Conservation (phyloP, 1,284 basidiomycete genomes). For the Sporisorium reilianum region DNA sequence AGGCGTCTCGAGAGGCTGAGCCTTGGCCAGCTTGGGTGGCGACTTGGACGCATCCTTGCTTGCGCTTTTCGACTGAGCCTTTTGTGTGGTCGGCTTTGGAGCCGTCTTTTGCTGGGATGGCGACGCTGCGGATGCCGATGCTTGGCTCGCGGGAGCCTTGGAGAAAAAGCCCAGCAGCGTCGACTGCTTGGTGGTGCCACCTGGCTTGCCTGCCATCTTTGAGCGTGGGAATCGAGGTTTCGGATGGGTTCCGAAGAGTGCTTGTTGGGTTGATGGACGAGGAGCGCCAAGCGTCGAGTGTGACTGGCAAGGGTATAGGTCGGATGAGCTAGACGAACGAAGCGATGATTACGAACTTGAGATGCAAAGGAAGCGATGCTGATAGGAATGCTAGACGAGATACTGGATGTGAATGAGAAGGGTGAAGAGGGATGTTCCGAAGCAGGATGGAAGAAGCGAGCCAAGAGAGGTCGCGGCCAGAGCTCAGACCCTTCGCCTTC, state of each 20-base stretch:
- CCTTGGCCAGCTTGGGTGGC: constrained; percentile 4
- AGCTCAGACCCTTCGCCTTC: background rate
- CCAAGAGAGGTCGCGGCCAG: too few relatives aligned
- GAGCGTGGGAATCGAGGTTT: constrained; percentile 1
- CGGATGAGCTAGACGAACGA: background rate
- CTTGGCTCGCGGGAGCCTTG: constrained; percentile 35
- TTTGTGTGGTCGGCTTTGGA: background rate
- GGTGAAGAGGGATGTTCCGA: constrained; percentile 2
- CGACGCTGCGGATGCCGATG: constrained; percentile 15
- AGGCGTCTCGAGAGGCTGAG: constrained; percentile 38
- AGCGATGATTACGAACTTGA: background rate
- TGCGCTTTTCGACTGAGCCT: constrained; percentile 6
- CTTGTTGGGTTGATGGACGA: background rate
- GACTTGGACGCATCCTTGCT: constrained; percentile 15
- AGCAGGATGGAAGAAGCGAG: background rate
- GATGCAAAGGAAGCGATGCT: constrained; percentile 2
- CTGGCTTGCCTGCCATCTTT: constrained; percentile 25
- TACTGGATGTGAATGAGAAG: background rate
- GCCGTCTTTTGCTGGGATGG: constrained; percentile 9
- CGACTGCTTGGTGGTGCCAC: constrained; percentile 41
- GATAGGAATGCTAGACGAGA: constrained; percentile 1
- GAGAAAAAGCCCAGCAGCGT: constrained; percentile 59
- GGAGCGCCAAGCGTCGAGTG: background rate
- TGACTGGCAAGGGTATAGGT: constrained; percentile 2
- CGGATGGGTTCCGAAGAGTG: constrained; percentile 12